Percentiles rank a stretch among this genome's conserved stretches.
Evolutionary conservation across 2,329 filamentous ascomycete genomes (phyloP).

Genomic region (Penicillium decumbens): DNA sequence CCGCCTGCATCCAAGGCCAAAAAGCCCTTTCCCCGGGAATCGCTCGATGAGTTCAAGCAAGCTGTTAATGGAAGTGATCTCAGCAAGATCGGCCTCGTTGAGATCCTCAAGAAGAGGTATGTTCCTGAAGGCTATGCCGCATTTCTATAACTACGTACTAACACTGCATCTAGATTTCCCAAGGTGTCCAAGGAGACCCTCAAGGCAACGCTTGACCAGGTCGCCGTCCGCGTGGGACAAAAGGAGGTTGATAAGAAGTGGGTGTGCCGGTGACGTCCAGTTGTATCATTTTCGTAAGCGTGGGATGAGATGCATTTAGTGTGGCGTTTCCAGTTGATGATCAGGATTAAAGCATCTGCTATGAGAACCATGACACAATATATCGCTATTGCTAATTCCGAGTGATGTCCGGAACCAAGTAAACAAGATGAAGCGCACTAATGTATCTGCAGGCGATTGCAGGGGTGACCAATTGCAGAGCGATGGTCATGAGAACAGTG

Average conservation of each 20-base stretch:
- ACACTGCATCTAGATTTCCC: conserved; percentile 52
- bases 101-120: conserved; percentile 66
- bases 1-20: conserved; percentile 27
- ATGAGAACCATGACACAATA: neutral
- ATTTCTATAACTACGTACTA: conserved; percentile 2
- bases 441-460: neutral
- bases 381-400: too few species aligned
- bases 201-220: conserved; percentile 62
- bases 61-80: conserved; percentile 66
- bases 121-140: conserved; percentile 9
- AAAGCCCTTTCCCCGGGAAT: conserved; percentile 53
- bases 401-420: neutral
- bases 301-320: neutral
- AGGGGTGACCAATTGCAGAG: neutral
- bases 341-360: neutral
- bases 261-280: conserved; percentile 44
- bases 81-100: conserved; percentile 69
- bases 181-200: conserved; percentile 66
- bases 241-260: conserved; percentile 63
- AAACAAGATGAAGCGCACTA: neutral
- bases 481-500: neutral
- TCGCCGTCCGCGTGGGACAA: conserved; percentile 60
- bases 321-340: neutral
- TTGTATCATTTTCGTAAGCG: neutral
- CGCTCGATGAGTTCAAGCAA: conserved; percentile 63